Evolutionary conservation across 192 early-diverging fungal species (phyloP), one percentile per base, ranked within the genome.

Genomic region (Jimgerdemannia flammicorona): DNA sequence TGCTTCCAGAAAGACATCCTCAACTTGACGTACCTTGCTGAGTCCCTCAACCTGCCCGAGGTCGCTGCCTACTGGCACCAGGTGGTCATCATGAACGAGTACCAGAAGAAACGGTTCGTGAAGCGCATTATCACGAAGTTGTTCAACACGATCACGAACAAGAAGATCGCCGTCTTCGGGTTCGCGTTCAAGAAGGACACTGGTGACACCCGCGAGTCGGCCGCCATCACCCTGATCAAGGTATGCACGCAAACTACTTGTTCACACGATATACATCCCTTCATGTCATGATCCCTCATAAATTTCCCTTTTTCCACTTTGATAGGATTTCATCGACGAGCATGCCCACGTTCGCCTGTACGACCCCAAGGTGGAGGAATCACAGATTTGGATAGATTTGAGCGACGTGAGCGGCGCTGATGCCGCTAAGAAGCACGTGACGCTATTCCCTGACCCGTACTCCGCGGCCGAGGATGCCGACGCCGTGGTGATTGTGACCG

Each of bases 111-210:
- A 74, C 89, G 95, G 65, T 98, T 98, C 86, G 87, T 89, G 19
- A 81, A 83, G 43, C 87, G 86, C 64, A 90, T 97, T 76, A 89
- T 93, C 39, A 84, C 88, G 4, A 87, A 81, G 10, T 85, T 95
- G 4, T 93, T 94, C 80, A 91, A 93, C 84, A 92, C 92, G 40
- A 89, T 96, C 76, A 89, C 90, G 19, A 89, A 93, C 79, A 94
- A 92, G 83, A 88, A 85, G 69, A 85, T 98, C 72, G 91, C 92
- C 3, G 80, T 95, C 29, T 85, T 95, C 70, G 96, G 96, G 4
- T 98, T 98, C 83, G 94, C 96, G 0, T 98, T 94, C 86, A 98
- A 98, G 87, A 95, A 93, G 81, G 92, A 95, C 76, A 98, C 95
- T 41, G 93, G 94, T 73, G 96, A 98, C 84, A 93, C 96, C 42